Evolutionary conservation across 148 eudicot genomes (phyloP).

Genomic region (Chenopodium quinoa): DNA sequence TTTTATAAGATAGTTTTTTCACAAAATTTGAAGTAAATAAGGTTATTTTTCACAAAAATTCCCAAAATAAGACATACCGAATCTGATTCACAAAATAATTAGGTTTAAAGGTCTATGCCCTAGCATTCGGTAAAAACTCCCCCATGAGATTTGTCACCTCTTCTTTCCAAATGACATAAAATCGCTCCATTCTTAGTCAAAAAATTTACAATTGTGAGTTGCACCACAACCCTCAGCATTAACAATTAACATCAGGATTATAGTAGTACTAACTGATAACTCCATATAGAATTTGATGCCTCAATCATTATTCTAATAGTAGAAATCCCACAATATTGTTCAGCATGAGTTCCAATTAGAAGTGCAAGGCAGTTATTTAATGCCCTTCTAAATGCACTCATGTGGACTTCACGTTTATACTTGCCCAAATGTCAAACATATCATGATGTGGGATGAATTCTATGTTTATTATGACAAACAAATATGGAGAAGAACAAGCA

Average conservation of each 20-base stretch:
- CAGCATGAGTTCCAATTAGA: background rate
- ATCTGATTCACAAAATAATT: background rate
- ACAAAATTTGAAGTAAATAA: too few species aligned
- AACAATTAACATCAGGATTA: background rate
- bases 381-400: background rate
- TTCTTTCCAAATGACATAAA: background rate
- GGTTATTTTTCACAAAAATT: too few species aligned
- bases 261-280: background rate
- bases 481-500: background rate
- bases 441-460: background rate
- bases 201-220: background rate
- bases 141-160: background rate
- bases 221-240: background rate
- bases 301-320: background rate
- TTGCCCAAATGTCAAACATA: background rate
- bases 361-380: background rate
- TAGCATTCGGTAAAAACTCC: background rate
- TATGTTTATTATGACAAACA: background rate
- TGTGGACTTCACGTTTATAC: background rate
- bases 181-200: background rate
- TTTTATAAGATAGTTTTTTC: too few species aligned
- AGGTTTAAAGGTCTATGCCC: background rate
- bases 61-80: too few species aligned
- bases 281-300: background rate
- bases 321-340: background rate